Conservation (phyloP, 2,329 filamentous ascomycete genomes). For the Cyanodermella asteris region DNA sequence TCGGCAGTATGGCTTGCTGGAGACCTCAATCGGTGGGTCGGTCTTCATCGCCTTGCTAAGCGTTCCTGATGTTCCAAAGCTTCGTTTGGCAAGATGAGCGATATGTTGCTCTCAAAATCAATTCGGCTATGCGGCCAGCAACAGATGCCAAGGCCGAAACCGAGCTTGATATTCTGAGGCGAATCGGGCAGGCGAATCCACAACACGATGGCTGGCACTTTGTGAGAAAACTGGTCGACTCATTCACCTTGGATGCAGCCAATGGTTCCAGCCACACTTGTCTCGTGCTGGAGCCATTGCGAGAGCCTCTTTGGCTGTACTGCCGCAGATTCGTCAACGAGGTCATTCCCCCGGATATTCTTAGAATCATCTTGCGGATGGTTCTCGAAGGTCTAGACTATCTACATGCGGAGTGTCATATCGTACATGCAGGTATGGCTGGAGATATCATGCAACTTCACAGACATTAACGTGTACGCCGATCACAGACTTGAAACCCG, state of each 20-base stretch:
- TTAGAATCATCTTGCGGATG: constrained; percentile 15
- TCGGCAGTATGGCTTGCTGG: constrained; percentile 21
- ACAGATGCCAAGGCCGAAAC: constrained; percentile 7
- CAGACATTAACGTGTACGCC: background rate
- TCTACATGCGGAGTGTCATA: constrained; percentile 18
- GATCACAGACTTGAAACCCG: constrained; percentile 19
- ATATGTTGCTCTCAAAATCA: constrained; percentile 2
- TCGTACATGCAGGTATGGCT: constrained; percentile 20
- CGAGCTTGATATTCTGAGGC: constrained; percentile 15
- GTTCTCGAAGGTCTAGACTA: constrained; percentile 20
- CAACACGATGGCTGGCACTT: constrained; percentile 15
- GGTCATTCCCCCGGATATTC: constrained; percentile 11
- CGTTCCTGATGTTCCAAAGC: background rate
- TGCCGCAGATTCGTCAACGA: constrained; percentile 12
- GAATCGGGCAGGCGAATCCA: constrained; percentile 13
- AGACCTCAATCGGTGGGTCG: constrained; percentile 5
- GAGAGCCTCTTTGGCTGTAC: constrained; percentile 17
- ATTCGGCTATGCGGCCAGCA: background rate
- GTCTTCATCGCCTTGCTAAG: background rate
- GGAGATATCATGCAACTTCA: background rate
- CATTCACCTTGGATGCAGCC: constrained; percentile 13
- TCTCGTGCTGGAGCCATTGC: constrained; percentile 18
- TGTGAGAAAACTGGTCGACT: constrained; percentile 16
- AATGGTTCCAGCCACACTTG: constrained; percentile 15
- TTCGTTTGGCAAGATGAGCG: constrained; percentile 1